These are phyloP conservation scores for Thermochaetoides thermophila DNA, from an alignment of 495 filamentous ascomycete species.

Conservation along the genomic window DNA sequence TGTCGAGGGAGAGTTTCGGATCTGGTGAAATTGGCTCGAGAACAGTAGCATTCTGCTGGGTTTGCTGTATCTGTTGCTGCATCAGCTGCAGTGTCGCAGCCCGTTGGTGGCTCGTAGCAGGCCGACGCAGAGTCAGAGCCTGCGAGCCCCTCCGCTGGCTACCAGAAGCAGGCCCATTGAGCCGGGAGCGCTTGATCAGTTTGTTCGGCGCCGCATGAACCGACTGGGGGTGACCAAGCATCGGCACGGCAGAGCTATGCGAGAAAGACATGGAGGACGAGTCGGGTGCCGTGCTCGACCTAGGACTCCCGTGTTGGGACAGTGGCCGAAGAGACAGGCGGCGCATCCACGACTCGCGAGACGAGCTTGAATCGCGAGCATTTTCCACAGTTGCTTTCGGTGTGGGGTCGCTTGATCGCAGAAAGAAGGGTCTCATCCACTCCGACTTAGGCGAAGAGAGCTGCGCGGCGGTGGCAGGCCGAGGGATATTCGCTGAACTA, in stretches of 20 bases:
- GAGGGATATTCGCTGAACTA: constrained; percentile 15
- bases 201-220: constrained; percentile 56
- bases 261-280: constrained; percentile 58
- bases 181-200: constrained; percentile 65
- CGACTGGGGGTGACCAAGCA: constrained; percentile 30
- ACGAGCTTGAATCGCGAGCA: constrained; percentile 35
- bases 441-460: constrained; percentile 19
- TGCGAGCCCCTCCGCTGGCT: constrained; percentile 31
- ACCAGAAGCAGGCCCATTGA: constrained; percentile 30
- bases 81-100: constrained; percentile 53
- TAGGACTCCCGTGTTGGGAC: constrained; percentile 54
- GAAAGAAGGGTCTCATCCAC: constrained; percentile 30
- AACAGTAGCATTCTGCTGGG: constrained; percentile 12
- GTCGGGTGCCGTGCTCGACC: constrained; percentile 49
- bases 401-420: constrained; percentile 22
- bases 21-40: constrained; percentile 10
- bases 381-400: constrained; percentile 23
- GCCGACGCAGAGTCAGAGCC: constrained; percentile 49
- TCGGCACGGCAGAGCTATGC: constrained; percentile 54
- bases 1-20: constrained; percentile 23
- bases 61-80: constrained; percentile 34
- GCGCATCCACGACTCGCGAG: constrained; percentile 59
- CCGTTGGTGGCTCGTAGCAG: constrained; percentile 78
- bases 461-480: constrained; percentile 16
- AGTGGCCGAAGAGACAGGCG: constrained; percentile 55